phyloP scores from a whole-genome alignment of 2,329 filamentous ascomycete species.

The Aspergillus sp. region DNA sequence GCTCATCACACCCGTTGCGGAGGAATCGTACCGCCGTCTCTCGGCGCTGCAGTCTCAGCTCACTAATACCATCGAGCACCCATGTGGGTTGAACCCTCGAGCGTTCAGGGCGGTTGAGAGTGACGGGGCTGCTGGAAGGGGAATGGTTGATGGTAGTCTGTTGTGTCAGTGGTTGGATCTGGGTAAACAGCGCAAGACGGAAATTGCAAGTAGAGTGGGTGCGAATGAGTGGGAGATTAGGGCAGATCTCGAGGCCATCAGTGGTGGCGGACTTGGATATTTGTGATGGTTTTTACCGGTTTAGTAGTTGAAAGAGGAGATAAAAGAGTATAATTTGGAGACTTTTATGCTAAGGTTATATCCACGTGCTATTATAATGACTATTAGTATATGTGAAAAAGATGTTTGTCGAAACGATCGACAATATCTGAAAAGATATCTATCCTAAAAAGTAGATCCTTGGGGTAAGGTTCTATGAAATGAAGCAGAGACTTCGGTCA shows the following conservation, averaged over 20 bases:
- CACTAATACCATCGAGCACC: conserved; percentile 64
- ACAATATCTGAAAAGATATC: too few species aligned
- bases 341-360: conserved; percentile 5
- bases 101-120: conserved; percentile 60
- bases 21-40: conserved; percentile 76
- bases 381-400: background rate
- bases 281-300: conserved; percentile 16
- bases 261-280: conserved; percentile 55
- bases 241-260: conserved; percentile 60
- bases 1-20: conserved; percentile 68
- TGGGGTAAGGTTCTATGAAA: background rate
- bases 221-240: conserved; percentile 60
- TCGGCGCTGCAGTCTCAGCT: conserved; percentile 76
- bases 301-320: background rate
- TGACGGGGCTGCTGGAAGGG: conserved; percentile 48
- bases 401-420: too few species aligned
- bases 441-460: too few species aligned
- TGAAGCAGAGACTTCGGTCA: background rate
- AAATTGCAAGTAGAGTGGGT: conserved; percentile 69
- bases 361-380: background rate
- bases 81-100: conserved; percentile 75
- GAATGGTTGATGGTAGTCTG: conserved; percentile 71
- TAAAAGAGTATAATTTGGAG: conserved; percentile 1
- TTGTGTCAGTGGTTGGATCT: conserved; percentile 70
- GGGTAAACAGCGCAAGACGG: conserved; percentile 61